Evolutionary conservation across 1,284 basidiomycete species (phyloP), one percentile per base, ranked within the genome.

Genomic region (Singerocomus inundabilis): DNA sequence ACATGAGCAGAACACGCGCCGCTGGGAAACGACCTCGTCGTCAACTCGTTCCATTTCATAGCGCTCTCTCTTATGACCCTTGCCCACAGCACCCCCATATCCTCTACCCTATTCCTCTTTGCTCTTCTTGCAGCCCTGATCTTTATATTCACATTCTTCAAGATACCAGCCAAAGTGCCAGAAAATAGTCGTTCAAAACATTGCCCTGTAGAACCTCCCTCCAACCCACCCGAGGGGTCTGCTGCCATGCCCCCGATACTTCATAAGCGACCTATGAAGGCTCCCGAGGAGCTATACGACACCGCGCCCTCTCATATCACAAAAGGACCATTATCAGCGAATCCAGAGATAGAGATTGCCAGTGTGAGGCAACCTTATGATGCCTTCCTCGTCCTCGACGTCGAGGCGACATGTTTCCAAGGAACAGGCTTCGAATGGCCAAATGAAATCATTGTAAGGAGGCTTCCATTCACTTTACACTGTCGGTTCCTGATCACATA

Each of bases 381-480:
- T 43, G 80, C 77, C 12, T 86, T 90, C 60, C 77, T 91, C 11
- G 82, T 91, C 24, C 72, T 93, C 35, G 92, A 96, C 62, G 88
- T 98, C 43, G 95, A 98, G 68, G 95, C 88, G 6, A 98, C 95
- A 0, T 98, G 95, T 66, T 68, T 84, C 39, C 69, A 70, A 57
- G 85, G 77, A 6, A 69, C 70, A 31, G 77, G 78, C 58, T 87
- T 90, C 58, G 79, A 83, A 48, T 92, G 83, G 69, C 88, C 91
- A 7, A 97, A 97, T 68, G 94, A 98, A 72, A 94, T 97, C 51
- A 96, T 97, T 56, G 92, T 91, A 66, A 65, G 87, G 68, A 45
- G 35, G 43, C 44, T 32, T 53, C 29, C 38, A 39, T 45, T 44
- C 56, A 12, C 40, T 44, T 42, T 21, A 28, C 44, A 45, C 36